phyloP scores from a whole-genome alignment of 805 yeast genomes.

The Candida boleticola region DNA sequence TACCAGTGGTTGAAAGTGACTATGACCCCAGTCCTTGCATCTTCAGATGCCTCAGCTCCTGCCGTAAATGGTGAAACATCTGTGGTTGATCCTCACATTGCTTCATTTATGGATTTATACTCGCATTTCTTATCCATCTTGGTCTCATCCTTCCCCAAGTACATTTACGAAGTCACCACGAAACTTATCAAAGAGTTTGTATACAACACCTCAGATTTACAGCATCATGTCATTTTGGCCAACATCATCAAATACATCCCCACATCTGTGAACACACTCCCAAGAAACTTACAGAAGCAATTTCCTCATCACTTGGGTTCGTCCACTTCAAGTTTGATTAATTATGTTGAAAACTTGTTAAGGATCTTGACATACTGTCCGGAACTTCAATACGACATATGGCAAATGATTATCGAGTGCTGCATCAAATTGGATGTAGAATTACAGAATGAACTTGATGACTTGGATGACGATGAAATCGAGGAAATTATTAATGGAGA shows the following conservation, averaged over 20 bases:
- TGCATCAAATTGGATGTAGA: conserved; percentile 89
- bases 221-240: conserved; percentile 59
- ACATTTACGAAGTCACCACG: conserved; percentile 81
- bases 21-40: no score
- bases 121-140: conserved; percentile 73
- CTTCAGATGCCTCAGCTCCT: conserved; percentile 19
- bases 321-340: conserved; percentile 48
- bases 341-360: conserved; percentile 67
- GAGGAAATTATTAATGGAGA: conserved; percentile 47
- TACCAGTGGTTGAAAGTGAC: conserved; percentile 56
- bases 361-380: conserved; percentile 63
- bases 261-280: conserved; percentile 68
- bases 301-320: conserved; percentile 80
- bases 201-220: conserved; percentile 16
- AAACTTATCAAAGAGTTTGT: conserved; percentile 63
- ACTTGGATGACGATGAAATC: conserved; percentile 66
- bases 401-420: conserved; percentile 79
- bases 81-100: conserved; percentile 3
- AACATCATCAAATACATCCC: conserved; percentile 75
- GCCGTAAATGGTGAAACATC: conserved; percentile 7
- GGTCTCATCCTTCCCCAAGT: conserved; percentile 83
- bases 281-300: conserved; percentile 50
- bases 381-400: conserved; percentile 69
- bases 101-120: conserved; percentile 49
- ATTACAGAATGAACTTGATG: conserved; percentile 83